phyloP scores from a whole-genome alignment of 2,329 filamentous ascomycete species.

The Aspergillus luchuensis region DNA sequence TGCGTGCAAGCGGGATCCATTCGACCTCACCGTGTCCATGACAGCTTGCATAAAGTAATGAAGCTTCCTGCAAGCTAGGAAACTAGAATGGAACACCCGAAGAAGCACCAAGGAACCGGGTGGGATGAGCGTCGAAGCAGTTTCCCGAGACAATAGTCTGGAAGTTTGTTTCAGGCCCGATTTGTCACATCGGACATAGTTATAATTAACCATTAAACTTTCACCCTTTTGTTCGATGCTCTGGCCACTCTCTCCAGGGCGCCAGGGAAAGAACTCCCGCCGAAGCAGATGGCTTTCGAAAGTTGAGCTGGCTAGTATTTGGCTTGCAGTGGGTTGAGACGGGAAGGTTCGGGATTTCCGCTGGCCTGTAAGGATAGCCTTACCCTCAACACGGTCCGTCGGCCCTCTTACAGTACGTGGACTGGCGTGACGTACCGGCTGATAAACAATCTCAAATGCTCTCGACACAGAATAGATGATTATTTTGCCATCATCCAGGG shows the following conservation, averaged over 20 bases:
- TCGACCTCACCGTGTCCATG: slow-evolving; percentile 1
- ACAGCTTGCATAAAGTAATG: not conserved
- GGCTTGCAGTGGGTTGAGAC: not conserved
- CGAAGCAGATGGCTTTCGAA: not conserved
- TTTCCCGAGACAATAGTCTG: slow-evolving; percentile 1
- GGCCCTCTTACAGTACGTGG: not conserved
- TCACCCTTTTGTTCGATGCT: not conserved
- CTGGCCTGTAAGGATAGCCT: not conserved
- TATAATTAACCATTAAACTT: not conserved
- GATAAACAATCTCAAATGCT: not conserved
- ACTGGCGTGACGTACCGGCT: not conserved
- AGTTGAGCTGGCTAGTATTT: not conserved
- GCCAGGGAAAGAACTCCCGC: not conserved
- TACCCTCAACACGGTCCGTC: not conserved
- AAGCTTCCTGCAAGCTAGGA: not conserved
- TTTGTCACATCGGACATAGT: not conserved
- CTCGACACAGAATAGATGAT: not conserved
- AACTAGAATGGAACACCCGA: slow-evolving; percentile 5
- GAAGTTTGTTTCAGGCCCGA: slow-evolving; percentile 1
- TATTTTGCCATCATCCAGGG: not conserved
- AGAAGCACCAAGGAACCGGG: not conserved
- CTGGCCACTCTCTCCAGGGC: not conserved
- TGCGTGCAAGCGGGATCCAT: not conserved
- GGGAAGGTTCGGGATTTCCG: not conserved
- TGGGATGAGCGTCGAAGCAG: not conserved